Base-by-base conservation (phyloP, 495 filamentous ascomycete species). In the Usnea hakonensis region DNA sequence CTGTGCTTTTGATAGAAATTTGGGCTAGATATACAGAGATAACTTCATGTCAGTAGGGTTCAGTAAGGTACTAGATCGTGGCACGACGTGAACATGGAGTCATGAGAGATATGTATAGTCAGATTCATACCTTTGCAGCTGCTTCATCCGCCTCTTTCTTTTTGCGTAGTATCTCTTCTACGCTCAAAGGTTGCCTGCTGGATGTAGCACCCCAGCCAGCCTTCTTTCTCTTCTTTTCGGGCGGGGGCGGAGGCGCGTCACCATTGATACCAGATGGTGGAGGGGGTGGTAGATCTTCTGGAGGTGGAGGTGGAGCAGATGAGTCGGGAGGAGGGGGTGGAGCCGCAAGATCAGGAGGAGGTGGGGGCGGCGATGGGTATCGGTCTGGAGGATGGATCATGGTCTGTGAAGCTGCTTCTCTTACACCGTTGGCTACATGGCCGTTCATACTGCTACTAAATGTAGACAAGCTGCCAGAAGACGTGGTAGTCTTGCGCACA, bases 1-100 rank as follows among this genome's bases (percentile, higher is more conserved):
- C 72, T 97, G 82, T 38, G 88, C 88, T 78, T 92, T 96, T 4
- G 90, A 87, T 14, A 98, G 75, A 72, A 96, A 98, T 77, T 93
- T 92, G 5, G 95, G 95, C 83, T 95, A 70, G 38, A 70, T n/a
- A 43, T n/a, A n/a, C n/a, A n/a, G n/a, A 57, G 58, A 44, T 67
- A 67, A 64, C 37, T 65, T 55, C 46, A 63, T 37, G 64, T 74
- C 57, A 73, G 68, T 66, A 62, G 63, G 63, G 64, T 67, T 66
- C 58, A 69, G 28, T 28, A 38, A 60, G 55, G 40, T 35, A 59
- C 69, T 72, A 67, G 54, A 66, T 62, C 55, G 52, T 63, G 62
- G 4, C 32, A 68, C 30, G 36, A 62, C 46, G 64, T 68, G 67
- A 69, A 74, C 55, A 71, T 41, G 5, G 35, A 33, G 40, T 46